Evolutionary conservation across 2,329 filamentous ascomycete species (phyloP).

Genomic region (Nothophoma quercina): DNA sequence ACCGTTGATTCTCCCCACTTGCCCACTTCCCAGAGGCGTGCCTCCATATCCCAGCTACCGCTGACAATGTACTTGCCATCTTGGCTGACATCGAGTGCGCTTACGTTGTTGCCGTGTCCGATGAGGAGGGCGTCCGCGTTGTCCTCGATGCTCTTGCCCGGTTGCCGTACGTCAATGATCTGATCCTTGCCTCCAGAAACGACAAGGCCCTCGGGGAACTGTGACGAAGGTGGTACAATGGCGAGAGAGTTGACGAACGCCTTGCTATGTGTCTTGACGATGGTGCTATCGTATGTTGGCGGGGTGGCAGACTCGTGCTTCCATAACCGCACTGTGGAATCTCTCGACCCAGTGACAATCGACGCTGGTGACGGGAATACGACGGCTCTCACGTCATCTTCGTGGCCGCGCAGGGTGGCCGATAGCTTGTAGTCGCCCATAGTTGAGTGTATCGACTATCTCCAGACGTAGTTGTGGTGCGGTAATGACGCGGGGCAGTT

Average conservation of each 20-base stretch:
- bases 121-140: conserved; percentile 86
- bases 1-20: conserved; percentile 81
- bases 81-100: conserved; percentile 79
- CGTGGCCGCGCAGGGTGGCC: conserved; percentile 85
- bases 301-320: conserved; percentile 70
- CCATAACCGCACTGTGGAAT: conserved; percentile 91
- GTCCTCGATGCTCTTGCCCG: conserved; percentile 70
- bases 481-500: conserved; percentile 32
- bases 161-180: conserved; percentile 87
- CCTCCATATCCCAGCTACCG: conserved; percentile 91
- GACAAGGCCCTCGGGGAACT: conserved; percentile 79
- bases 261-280: conserved; percentile 76
- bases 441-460: too few relatives aligned
- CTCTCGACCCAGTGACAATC: conserved; percentile 86
- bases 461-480: conserved; percentile 6
- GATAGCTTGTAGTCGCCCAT: conserved; percentile 94
- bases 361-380: conserved; percentile 75
- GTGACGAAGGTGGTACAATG: conserved; percentile 72
- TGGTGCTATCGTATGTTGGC: conserved; percentile 76
- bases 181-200: conserved; percentile 90
- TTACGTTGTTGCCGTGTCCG: conserved; percentile 88
- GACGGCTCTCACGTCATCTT: conserved; percentile 92
- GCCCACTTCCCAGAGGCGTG: conserved; percentile 83
- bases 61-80: conserved; percentile 80
- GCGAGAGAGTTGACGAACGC: conserved; percentile 88